phyloP scores from a whole-genome alignment of 148 eudicot genomes.

The Diospyros lotus region DNA sequence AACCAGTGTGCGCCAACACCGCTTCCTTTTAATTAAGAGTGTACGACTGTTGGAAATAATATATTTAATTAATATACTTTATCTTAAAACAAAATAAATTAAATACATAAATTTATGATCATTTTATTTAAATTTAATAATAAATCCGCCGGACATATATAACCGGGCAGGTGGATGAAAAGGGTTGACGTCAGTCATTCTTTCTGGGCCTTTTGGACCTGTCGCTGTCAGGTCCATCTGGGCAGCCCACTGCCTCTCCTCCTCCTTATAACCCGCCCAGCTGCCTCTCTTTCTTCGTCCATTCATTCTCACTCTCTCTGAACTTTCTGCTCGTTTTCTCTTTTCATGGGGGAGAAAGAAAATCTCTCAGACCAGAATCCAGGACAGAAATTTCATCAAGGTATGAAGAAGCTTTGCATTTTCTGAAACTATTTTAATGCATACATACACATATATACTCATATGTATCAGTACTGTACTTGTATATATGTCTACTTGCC shows the following conservation, averaged over 20 bases:
- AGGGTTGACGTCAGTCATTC: constrained; percentile 11
- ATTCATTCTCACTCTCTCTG: background rate
- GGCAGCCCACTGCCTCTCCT: constrained; percentile 27
- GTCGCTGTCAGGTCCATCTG: constrained; percentile 27
- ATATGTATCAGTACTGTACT: too few species aligned
- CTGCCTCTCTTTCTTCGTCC: constrained; percentile 1
- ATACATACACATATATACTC: too few species aligned
- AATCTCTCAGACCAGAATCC: constrained; percentile 21
- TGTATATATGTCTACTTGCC: too few species aligned
- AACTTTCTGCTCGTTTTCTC: background rate
- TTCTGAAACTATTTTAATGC: background rate
- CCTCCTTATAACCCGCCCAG: constrained; percentile 17
- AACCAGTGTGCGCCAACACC: too few species aligned
- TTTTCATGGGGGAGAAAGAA: constrained; percentile 22
- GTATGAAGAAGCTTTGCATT: constrained; percentile 5
- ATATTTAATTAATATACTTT: too few species aligned
- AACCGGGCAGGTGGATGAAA: background rate
- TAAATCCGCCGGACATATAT: background rate
- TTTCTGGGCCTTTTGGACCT: constrained; percentile 32
- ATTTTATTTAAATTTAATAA: background rate
- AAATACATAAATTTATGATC: background rate
- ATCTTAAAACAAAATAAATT: too few species aligned
- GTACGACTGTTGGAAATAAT: too few species aligned
- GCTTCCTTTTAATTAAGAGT: too few species aligned
- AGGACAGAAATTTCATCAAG: constrained; percentile 18